Base-by-base conservation (phyloP, 2,329 filamentous ascomycete genomes). In the Fusarium tupiense region DNA sequence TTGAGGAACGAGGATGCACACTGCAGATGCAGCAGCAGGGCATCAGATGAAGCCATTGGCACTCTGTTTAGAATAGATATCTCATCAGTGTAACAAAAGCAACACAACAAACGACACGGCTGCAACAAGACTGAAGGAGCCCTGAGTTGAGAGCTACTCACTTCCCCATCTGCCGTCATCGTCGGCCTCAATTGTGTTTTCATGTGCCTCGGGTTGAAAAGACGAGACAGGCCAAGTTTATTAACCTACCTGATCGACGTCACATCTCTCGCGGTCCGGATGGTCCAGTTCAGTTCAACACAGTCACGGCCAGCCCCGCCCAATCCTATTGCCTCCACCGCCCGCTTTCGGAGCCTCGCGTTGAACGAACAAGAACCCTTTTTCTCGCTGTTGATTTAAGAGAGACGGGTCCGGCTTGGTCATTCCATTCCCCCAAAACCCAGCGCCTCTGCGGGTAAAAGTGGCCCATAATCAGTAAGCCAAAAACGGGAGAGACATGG, bases 271-370 rank as follows among this genome's bases (percentile, higher is more conserved):
- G 40, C 41, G 44, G n/a, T 44, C 52, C 37, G 41, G 56, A 61
- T 52, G n/a, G 31, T 26, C n/a, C 49, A 43, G 41, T 59, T 46
- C 71, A 67, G 60, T 63, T 13, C 49, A 71, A 24, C 35, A 20
- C n/a, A 49, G 37, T 52, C 56, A 62, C 50, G 54, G 59, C 41
- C 53, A 60, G 54, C 38, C 41, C 64, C 65, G 52, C 65, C 59
- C 54, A 43, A 40, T 68, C 43, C 61, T 46, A 46, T 50, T 53
- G 53, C 75, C 76, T 72, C 75, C 67, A 78, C 77, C 76, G 77
- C 71, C 77, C 77, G 77, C 75, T 79, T 78, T 79, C 77, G 77
- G 77, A 79, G 77, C 77, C 77, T 79, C 76, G 76, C 64, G 67
- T 70, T 57, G 56, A 59, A 70, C 49, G 52, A 58, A 64, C 60